Percentiles rank a stretch among this genome's conserved stretches.
phyloP scores from a whole-genome alignment of 225 moss, liverwort and hornwort species.

The Physcomitrium patens region DNA sequence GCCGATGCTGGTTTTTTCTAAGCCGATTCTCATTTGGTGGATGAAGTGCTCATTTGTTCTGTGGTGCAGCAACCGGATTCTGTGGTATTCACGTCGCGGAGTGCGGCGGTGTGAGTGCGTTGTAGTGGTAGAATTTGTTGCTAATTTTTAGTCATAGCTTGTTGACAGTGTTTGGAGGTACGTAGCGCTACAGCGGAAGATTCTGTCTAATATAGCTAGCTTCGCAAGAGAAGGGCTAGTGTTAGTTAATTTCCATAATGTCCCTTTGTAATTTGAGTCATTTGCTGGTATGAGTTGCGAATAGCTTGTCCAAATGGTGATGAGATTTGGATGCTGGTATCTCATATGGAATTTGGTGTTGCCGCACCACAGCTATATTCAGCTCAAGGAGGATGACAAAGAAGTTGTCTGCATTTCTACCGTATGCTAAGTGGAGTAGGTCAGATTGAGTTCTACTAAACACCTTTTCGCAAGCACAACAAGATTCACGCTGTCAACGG shows the following conservation, averaged over 20 bases:
- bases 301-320: background rate
- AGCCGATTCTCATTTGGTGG: too few relatives aligned
- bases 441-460: background rate
- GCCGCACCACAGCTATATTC: background rate
- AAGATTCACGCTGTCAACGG: background rate
- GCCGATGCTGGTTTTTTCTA: too few relatives aligned
- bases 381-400: conserved; percentile 17
- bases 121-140: too few relatives aligned
- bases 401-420: background rate
- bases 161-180: background rate
- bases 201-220: background rate
- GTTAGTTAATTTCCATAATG: background rate
- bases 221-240: background rate
- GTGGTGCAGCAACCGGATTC: too few relatives aligned
- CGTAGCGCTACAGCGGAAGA: background rate
- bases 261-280: background rate
- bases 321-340: background rate
- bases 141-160: background rate
- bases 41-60: too few relatives aligned
- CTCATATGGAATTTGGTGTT: too few relatives aligned
- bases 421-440: background rate
- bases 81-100: too few relatives aligned
- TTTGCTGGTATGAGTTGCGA: too few relatives aligned
- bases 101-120: too few relatives aligned
- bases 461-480: background rate